Percentiles rank a stretch among this genome's conserved stretches.
phyloP scores from a whole-genome alignment of 31 red algal genomes.

The Odonthalia washingtoniensis region DNA sequence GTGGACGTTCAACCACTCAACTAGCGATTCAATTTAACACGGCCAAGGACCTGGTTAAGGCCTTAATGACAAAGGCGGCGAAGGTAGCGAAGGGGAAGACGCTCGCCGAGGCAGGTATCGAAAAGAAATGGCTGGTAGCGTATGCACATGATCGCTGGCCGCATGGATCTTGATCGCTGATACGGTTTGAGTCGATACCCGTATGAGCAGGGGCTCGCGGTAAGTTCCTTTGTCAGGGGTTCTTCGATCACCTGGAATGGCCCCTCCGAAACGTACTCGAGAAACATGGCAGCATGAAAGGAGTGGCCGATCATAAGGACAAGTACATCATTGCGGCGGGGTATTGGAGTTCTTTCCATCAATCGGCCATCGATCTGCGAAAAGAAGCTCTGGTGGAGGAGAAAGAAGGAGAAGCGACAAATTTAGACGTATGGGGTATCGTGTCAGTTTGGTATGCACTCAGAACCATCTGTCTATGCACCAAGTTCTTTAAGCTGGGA shows the following conservation, averaged over 20 bases:
- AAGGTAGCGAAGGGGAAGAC: neutral
- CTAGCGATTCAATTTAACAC: no score
- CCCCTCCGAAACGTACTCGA: slow-evolving; percentile 2
- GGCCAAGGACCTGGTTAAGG: no score
- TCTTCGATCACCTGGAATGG: slow-evolving; percentile 50
- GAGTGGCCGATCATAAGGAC: slow-evolving; percentile 38
- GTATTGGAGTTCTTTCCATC: slow-evolving; percentile 53
- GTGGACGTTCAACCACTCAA: no score
- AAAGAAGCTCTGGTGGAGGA: slow-evolving; percentile 8
- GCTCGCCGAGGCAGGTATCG: slow-evolving; percentile 40
- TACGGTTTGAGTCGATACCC: slow-evolving; percentile 30
- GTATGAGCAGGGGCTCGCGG: slow-evolving; percentile 27
- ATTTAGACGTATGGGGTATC: slow-evolving; percentile 3
- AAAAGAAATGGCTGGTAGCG: neutral
- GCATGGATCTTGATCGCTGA: slow-evolving; percentile 26
- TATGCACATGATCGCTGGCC: slow-evolving; percentile 39
- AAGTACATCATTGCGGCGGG: slow-evolving; percentile 59
- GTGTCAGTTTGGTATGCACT: neutral
- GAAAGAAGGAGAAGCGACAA: slow-evolving; percentile 1
- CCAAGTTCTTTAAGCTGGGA: slow-evolving; percentile 22
- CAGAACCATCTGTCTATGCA: neutral
- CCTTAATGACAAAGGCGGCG: neutral
- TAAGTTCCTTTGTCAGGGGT: slow-evolving; percentile 30
- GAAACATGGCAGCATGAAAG: slow-evolving; percentile 7
- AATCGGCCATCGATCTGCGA: slow-evolving; percentile 26